Evolutionary conservation across 2,329 filamentous ascomycete genomes (phyloP).

Genomic region (Lachnellula occidentalis): DNA sequence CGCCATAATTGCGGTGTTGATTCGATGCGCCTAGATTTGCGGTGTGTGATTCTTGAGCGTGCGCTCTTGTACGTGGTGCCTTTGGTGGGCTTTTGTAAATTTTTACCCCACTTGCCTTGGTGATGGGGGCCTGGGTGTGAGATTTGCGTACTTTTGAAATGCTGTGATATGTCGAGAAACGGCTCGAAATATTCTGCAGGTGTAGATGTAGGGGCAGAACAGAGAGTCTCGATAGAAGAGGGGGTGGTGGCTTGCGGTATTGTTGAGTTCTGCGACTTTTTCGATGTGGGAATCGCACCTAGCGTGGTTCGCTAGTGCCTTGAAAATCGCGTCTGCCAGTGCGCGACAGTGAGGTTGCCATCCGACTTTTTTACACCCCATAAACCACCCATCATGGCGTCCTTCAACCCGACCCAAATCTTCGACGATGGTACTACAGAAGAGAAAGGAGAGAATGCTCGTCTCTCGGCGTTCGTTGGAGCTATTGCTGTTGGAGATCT

Average conservation of each 20-base stretch:
- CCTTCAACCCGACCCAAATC: conserved; percentile 90
- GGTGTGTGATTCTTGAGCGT: neutral
- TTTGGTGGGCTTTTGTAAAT: conserved; percentile 8
- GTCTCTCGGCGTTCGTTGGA: conserved; percentile 95
- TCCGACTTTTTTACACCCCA: conserved; percentile 9
- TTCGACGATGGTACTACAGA: conserved; percentile 95
- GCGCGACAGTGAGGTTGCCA: conserved; percentile 6
- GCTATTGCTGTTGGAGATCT: conserved; percentile 96
- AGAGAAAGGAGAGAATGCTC: conserved; percentile 98
- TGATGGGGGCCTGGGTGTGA: neutral
- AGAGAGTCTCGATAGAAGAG: neutral
- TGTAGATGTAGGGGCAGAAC: neutral
- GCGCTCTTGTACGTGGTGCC: conserved; percentile 1
- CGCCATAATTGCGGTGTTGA: conserved; percentile 64
- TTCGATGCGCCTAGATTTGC: neutral
- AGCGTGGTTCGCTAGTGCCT: conserved; percentile 4
- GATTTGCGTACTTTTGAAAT: neutral
- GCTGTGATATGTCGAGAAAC: neutral
- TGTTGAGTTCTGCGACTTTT: neutral
- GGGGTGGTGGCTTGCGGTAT: neutral
- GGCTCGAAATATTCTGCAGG: neutral
- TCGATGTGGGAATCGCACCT: neutral
- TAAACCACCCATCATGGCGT: conserved; percentile 33
- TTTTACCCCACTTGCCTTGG: conserved; percentile 21
- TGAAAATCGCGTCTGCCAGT: conserved; percentile 5